A percentile compares a stretch with the other conserved stretches of the same genome.
Conservation (phyloP, 2,329 filamentous ascomycete genomes). For the Xylariaceae sp. region DNA sequence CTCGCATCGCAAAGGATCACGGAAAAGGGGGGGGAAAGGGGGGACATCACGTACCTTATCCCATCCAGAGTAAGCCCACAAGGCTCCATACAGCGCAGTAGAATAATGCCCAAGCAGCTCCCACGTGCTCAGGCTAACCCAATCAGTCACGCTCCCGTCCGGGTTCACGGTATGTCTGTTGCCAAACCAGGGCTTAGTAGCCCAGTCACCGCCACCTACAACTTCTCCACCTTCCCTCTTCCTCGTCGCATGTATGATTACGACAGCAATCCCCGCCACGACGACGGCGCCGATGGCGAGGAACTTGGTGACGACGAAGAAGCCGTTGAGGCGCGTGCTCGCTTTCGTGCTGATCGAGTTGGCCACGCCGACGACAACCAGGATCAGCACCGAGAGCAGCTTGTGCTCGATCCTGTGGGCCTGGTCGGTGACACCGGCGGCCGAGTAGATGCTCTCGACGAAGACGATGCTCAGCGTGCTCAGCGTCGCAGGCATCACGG, state of each 20-base stretch:
- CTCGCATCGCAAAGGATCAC: neutral
- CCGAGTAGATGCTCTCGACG: constrained; percentile 53
- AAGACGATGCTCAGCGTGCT: constrained; percentile 62
- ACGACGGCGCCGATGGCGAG: constrained; percentile 43
- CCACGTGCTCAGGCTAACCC: constrained; percentile 47
- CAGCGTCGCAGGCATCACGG: constrained; percentile 58
- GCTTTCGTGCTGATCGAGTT: constrained; percentile 53
- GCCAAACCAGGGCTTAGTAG: constrained; percentile 49
- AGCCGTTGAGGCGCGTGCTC: constrained; percentile 49
- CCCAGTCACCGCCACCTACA: constrained; percentile 47
- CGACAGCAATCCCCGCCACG: constrained; percentile 43
- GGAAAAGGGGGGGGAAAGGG: neutral
- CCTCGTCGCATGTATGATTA: constrained; percentile 34
- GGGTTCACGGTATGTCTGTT: constrained; percentile 44
- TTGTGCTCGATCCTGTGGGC: constrained; percentile 41
- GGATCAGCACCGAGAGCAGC: constrained; percentile 43
- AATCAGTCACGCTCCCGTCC: constrained; percentile 44
- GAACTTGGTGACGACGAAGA: constrained; percentile 53
- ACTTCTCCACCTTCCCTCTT: constrained; percentile 31
- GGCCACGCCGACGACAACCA: constrained; percentile 42
- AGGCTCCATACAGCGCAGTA: constrained; percentile 54
- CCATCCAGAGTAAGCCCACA: constrained; percentile 64
- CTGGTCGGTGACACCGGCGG: constrained; percentile 41
- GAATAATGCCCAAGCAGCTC: constrained; percentile 55
- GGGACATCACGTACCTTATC: constrained; percentile 46